Evolutionary conservation across 148 eudicot genomes (phyloP), one percentile per base, ranked within the genome.

Genomic region (Drosera capensis): DNA sequence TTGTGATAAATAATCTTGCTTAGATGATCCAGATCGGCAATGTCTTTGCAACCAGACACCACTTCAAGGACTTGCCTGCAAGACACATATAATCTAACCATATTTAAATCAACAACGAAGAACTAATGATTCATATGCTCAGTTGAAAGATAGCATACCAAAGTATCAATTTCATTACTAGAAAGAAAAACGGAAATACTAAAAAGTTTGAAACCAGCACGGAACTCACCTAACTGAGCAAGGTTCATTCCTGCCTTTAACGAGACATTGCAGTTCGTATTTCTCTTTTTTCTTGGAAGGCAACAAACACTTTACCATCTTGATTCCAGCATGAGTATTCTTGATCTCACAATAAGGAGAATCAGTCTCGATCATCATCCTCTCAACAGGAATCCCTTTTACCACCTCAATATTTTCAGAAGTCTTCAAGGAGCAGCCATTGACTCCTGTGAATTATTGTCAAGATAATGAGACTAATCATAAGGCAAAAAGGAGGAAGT

Each of bases 41-140:
- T 71, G 49, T 80, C 85, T 71, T 81, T 90, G 63, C 88, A 75
- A 20, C 87, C 94, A 61, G 80, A 85, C 38, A 90, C 94, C 23
- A 85, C 94, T 77, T 90, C 95, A 59, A 90, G 99, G 31, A 90
- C 99, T 78, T 90, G 99, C 82, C 99, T 90, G 62, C 25, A 63
- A n/a, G 23, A 39, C 20, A n/a, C n/a, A n/a, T n/a, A n/a, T n/a
- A n/a, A n/a, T n/a, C n/a, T n/a, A n/a, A n/a, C n/a, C n/a, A n/a
- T n/a, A n/a, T n/a, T n/a, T n/a, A n/a, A n/a, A n/a, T n/a, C n/a
- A n/a, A n/a, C n/a, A n/a, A n/a, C n/a, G 22, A 15, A 17, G 25
- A 11, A 47, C 8, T 35, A 51, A n/a, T 16, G 28, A 18, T 25
- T 18, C 39, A 36, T 49, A 24, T 0, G 22, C 23, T 7, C 15